A percentile compares a stretch with the other conserved stretches of the same genome.
Evolutionary conservation across 495 filamentous ascomycete genomes (phyloP).

Genomic region (Aspergillus biplanus): DNA sequence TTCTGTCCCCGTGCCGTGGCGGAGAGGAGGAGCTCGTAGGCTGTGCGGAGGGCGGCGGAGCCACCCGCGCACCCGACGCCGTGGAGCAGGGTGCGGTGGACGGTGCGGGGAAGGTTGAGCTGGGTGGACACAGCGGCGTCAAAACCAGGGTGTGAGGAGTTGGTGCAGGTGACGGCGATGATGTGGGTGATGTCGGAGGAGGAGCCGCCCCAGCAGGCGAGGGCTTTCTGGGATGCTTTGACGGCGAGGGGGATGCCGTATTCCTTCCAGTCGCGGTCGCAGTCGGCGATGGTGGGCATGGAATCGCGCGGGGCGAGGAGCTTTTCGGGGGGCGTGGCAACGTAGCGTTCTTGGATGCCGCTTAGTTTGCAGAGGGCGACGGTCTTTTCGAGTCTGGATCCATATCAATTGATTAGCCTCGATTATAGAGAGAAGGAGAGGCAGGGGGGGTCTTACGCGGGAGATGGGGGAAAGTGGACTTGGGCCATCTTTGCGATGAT

Average conservation of each 20-base stretch:
- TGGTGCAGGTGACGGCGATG: conserved; percentile 10
- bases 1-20: not conserved
- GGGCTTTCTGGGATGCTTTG: not conserved
- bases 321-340: not conserved
- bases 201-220: not conserved
- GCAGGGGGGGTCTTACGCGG: not conserved
- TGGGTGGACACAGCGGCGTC: not conserved
- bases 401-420: not conserved
- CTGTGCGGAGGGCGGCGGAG: not conserved
- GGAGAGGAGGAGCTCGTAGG: not conserved
- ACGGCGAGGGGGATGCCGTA: not conserved
- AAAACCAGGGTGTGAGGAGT: conserved; percentile 1
- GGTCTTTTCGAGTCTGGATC: not conserved
- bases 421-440: not conserved
- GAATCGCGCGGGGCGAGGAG: not conserved
- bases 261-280: not conserved
- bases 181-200: not conserved
- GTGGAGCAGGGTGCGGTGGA: conserved; percentile 8
- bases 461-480: not conserved
- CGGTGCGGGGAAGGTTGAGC: not conserved
- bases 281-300: conserved; percentile 6
- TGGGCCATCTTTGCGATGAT: not conserved
- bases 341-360: not conserved
- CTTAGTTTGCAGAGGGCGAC: not conserved
- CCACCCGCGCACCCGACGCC: conserved; percentile 9